Evolutionary conservation across 495 filamentous ascomycete species (phyloP).

Genomic region (Aspergillus mulundensis): DNA sequence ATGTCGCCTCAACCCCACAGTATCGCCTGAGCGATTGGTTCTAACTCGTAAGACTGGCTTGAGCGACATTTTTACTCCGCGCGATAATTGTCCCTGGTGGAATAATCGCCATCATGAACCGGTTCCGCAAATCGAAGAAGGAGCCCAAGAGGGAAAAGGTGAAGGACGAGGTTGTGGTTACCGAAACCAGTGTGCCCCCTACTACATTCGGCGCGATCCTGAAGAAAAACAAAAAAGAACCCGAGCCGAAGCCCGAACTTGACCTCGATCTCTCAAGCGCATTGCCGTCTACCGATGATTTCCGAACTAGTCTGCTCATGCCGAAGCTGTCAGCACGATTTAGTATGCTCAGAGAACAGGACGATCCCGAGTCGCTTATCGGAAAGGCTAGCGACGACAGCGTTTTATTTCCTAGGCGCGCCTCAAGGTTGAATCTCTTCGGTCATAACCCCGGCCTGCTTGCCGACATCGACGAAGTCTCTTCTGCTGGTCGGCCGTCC

Average conservation of each 20-base stretch:
- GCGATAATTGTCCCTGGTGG: slow-evolving; percentile 2
- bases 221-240: slow-evolving; percentile 37
- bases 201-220: slow-evolving; percentile 13
- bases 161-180: slow-evolving; percentile 51
- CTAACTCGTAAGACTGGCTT: slow-evolving; percentile 15
- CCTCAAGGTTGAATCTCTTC: slow-evolving; percentile 62
- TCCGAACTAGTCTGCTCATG: slow-evolving; percentile 96
- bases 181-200: slow-evolving; percentile 23
- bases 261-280: slow-evolving; percentile 69
- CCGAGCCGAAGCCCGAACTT: slow-evolving; percentile 57
- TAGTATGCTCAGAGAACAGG: slow-evolving; percentile 92
- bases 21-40: slow-evolving; percentile 3
- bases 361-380: slow-evolving; percentile 79
- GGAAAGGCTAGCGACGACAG: slow-evolving; percentile 95
- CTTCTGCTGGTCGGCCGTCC: slow-evolving; percentile 60
- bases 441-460: slow-evolving; percentile 52
- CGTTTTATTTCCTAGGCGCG: slow-evolving; percentile 76
- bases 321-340: slow-evolving; percentile 91
- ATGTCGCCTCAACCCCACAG: background rate
- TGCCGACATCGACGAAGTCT: slow-evolving; percentile 83
- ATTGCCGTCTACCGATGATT: slow-evolving; percentile 80
- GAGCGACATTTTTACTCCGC: slow-evolving; percentile 1
- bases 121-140: slow-evolving; percentile 69
- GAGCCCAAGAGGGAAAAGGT: slow-evolving; percentile 38
- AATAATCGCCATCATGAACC: slow-evolving; percentile 55